A percentile compares a stretch with the other conserved stretches of the same genome.
These are phyloP conservation scores for Fraxinus cuspidata DNA, from an alignment of 257 asterid species.

Conservation along the genomic window DNA sequence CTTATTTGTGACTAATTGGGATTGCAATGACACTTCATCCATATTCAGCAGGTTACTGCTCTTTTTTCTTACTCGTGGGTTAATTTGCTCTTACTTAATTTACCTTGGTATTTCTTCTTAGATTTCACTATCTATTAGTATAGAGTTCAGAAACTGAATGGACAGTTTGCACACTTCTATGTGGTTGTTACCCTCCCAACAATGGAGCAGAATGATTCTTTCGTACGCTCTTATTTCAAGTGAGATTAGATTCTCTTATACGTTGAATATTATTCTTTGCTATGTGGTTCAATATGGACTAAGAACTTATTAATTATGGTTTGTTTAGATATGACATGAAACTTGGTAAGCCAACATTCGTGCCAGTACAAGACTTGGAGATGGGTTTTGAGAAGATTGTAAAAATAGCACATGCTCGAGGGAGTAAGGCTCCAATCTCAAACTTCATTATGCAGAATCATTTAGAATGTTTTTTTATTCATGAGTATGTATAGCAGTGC, in stretches of 20 bases:
- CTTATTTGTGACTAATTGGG: slow-evolving; percentile 73
- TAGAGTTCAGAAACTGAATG: slow-evolving; percentile 76
- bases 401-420: slow-evolving; percentile 85
- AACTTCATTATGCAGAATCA: slow-evolving; percentile 21
- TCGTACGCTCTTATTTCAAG: slow-evolving; percentile 76
- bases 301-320: slow-evolving; percentile 25
- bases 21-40: slow-evolving; percentile 34
- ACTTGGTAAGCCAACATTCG: slow-evolving; percentile 81
- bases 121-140: slow-evolving; percentile 23
- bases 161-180: slow-evolving; percentile 81
- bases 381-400: slow-evolving; percentile 96
- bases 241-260: slow-evolving; percentile 40
- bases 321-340: slow-evolving; percentile 62
- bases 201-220: slow-evolving; percentile 69
- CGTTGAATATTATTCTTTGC: slow-evolving; percentile 17
- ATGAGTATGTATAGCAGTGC: slow-evolving; percentile 27
- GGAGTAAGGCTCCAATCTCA: slow-evolving; percentile 53
- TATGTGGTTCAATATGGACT: slow-evolving; percentile 10
- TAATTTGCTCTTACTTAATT: not conserved
- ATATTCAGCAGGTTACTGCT: slow-evolving; percentile 59
- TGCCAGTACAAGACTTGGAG: slow-evolving; percentile 78
- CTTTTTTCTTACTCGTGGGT: slow-evolving; percentile 13
- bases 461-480: slow-evolving; percentile 6
- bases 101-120: not conserved
- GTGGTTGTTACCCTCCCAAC: slow-evolving; percentile 86